These are phyloP conservation scores for Pythium brassicae DNA, from an alignment of 352 stramenopile genomes.

Conservation along the genomic window DNA sequence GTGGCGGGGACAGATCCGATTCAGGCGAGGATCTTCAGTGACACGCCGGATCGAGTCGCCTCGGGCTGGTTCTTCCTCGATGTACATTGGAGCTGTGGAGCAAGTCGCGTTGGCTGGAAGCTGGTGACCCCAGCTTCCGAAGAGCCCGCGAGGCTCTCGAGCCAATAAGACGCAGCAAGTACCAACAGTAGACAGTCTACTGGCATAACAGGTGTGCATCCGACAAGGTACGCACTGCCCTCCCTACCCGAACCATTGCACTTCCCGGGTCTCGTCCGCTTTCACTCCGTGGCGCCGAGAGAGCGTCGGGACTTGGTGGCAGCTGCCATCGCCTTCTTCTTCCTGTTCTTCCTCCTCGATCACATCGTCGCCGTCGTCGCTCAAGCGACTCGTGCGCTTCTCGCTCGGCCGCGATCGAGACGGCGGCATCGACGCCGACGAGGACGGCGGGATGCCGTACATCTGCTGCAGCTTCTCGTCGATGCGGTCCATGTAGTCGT, in stretches of 20 bases:
- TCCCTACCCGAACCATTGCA: slow-evolving; percentile 12
- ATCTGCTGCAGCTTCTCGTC: slow-evolving; percentile 76
- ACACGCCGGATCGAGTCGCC: neutral
- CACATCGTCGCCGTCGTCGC: neutral
- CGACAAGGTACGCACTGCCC: too few species aligned
- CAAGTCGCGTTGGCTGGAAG: too few species aligned
- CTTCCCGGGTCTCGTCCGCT: slow-evolving; percentile 3
- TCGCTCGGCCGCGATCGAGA: slow-evolving; percentile 2
- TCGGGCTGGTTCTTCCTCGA: neutral
- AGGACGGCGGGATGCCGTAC: slow-evolving; percentile 67
- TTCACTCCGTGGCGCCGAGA: neutral
- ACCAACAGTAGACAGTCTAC: too few species aligned
- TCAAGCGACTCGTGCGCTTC: neutral
- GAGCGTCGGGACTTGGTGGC: neutral
- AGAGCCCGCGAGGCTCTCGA: too few species aligned
- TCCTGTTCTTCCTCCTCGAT: neutral
- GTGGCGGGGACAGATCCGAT: neutral
- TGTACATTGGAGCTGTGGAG: too few species aligned
- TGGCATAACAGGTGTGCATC: too few species aligned
- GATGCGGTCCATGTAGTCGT: slow-evolving; percentile 82
- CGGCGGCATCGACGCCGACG: slow-evolving; percentile 12
- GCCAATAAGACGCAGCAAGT: too few species aligned
- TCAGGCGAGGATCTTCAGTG: neutral
- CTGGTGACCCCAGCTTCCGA: too few species aligned
- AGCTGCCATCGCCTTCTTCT: neutral